Evolutionary conservation across 257 asterid species (phyloP), one percentile per base, ranked within the genome.

Genomic region (Phtheirospermum japonicum): DNA sequence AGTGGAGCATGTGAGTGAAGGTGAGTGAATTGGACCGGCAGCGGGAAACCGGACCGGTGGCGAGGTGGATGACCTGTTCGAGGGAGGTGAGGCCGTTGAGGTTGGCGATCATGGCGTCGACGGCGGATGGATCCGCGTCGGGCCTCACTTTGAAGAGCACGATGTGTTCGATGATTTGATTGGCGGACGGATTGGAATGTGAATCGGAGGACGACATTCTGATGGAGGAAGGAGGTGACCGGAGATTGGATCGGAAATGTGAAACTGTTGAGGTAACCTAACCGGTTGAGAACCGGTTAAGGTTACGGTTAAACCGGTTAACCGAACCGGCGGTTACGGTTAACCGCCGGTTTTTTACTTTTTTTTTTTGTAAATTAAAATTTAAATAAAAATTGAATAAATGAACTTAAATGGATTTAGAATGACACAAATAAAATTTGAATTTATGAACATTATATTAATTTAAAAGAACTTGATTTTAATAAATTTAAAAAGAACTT

Each of bases 1-100:
- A 74, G 78, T 88, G 95, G 64, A 88, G 92, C 71, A 88, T 57
- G 76, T 85, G 96, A 3, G 95, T 88, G 83, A 88, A 88, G 26
- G 79, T 26, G 56, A 82, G 80, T 0, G 89, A 37, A 26, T 74
- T 63, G 48, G 89, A 82, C 6, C 79, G 81, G 71, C 75, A 72
- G 4, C 85, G 77, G 32, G 78, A 37, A 9, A 88, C 66, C 9
- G 95, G 88, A 7, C 86, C 95, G 70, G 89, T 77, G 76, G 80
- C 57, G 72, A 88, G 67, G 75, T 88, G 86, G 64, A 72, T 75
- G 50, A 85, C 92, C 50, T 80, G 40, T 18, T 69, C 76, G 61
- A 88, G 92, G 6, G 90, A 76, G 42, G 59, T 13, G 54, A 88
- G 82, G 71, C 76, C 68, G 65, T 74, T 76, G 78, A 88, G 92